Conservation (phyloP, 371 early-diverging fungal genomes). For the Dinochytrium kinnereticum region DNA sequence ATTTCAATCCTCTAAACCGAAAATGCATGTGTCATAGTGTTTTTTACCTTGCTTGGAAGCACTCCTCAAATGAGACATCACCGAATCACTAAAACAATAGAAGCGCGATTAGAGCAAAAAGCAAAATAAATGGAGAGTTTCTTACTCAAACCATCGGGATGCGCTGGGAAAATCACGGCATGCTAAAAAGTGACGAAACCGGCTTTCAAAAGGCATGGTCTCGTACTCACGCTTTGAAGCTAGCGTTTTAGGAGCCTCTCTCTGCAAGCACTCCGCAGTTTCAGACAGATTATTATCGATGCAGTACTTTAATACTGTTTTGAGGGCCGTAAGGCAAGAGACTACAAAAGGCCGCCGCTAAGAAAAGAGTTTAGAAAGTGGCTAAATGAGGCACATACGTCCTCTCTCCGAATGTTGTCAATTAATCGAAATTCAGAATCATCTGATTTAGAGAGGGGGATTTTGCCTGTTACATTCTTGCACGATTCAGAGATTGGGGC, state of each 20-base stretch:
- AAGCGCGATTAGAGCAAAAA: neutral
- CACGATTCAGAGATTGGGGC: too few species aligned
- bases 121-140: too few species aligned
- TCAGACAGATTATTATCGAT: constrained; percentile 21
- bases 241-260: constrained; percentile 22
- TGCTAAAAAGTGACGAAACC: neutral
- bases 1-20: constrained; percentile 44
- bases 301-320: constrained; percentile 25
- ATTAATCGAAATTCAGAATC: too few species aligned
- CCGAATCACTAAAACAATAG: neutral
- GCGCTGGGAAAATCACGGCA: constrained; percentile 31
- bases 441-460: too few species aligned
- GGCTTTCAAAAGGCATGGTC: neutral
- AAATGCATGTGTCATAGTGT: neutral
- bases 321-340: constrained; percentile 4
- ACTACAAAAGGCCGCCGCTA: neutral
- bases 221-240: neutral
- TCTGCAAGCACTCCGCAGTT: constrained; percentile 27
- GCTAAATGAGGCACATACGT: too few species aligned
- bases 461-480: too few species aligned
- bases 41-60: constrained; percentile 6
- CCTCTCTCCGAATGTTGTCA: too few species aligned
- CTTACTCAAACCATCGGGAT: constrained; percentile 31
- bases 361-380: too few species aligned
- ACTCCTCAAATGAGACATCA: neutral